Evolutionary conservation across 2,329 filamentous ascomycete species (phyloP), one percentile per base, ranked within the genome.

Genomic region (Colletotrichum lupini): DNA sequence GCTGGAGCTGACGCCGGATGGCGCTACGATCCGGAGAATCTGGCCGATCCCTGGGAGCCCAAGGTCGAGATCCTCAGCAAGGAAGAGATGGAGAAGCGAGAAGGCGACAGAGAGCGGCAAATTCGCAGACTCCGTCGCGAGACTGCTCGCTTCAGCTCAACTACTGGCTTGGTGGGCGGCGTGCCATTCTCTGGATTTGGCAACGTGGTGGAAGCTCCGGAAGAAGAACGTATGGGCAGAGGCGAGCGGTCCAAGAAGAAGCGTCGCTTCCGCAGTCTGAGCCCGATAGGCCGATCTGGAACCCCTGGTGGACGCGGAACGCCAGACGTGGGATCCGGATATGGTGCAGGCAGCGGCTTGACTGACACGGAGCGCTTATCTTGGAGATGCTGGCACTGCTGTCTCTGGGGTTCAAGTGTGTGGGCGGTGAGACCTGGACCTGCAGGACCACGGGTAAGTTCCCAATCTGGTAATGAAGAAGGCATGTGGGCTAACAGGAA

Each of bases 361-460:
- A 91, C 91, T 1, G 94, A 97, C 67, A 89, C 89, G 78, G 97
- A 98, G 85, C 89, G 95, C 77, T 87, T 90, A 75, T 92, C 88
- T 56, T 99, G 97, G 97, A 90, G 94, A 75, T 99, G 97, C 83
- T 87, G 87, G 57, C 96, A 98, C 82, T 99, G 97, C 82, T 88
- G 89, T 73, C 91, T 98, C 42, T 96, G 94, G 91, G 97, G 96
- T 19, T 92, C 92, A 61, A 93, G 95, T 32, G 95, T 98, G 9
- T 99, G 97, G 97, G 95, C 94, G 61, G 96, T 98, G 3, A 89
- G 97, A 78, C 95, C 98, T 83, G 97, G 97, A 28, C 97, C 97
- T 16, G 87, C 90, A 67, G 96, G 95, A 67, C 90, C 94, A 75
- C 93, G 94, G 83, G 94, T 97, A 86, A 88, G 93, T 81, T 70